Conservation (phyloP, 768 basidiomycete genomes). For the Suillus subaureus region DNA sequence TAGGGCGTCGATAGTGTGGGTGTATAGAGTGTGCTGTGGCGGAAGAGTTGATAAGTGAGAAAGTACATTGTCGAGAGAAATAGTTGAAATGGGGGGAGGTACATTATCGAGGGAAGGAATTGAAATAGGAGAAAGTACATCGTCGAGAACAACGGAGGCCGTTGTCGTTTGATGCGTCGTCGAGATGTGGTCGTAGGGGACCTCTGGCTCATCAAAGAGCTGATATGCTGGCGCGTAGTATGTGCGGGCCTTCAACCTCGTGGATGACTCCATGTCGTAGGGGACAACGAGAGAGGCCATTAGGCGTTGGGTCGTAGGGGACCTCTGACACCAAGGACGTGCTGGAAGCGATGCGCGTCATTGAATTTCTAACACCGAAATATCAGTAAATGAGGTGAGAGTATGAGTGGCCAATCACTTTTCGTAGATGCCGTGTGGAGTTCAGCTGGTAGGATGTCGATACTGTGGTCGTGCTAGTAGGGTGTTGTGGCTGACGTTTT, state of each 20-base stretch:
- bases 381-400: neutral
- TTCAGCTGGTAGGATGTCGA: neutral
- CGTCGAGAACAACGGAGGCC: too few relatives aligned
- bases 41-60: neutral
- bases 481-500: neutral
- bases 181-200: conserved; percentile 4
- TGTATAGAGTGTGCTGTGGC: neutral
- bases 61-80: neutral
- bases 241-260: neutral
- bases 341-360: neutral
- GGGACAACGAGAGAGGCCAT: neutral
- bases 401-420: neutral
- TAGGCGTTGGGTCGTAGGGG: neutral
- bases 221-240: neutral
- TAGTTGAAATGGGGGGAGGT: too few relatives aligned
- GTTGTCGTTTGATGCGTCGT: neutral
- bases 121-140: too few relatives aligned
- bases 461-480: neutral
- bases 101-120: too few relatives aligned
- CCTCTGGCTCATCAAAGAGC: neutral
- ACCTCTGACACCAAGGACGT: neutral
- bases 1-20: neutral
- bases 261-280: neutral
- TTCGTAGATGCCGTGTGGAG: neutral
- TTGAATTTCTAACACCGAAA: neutral